A percentile compares a stretch with the other conserved stretches of the same genome.
Evolutionary conservation across 495 filamentous ascomycete species (phyloP).

Genomic region (Letharia columbiana): DNA sequence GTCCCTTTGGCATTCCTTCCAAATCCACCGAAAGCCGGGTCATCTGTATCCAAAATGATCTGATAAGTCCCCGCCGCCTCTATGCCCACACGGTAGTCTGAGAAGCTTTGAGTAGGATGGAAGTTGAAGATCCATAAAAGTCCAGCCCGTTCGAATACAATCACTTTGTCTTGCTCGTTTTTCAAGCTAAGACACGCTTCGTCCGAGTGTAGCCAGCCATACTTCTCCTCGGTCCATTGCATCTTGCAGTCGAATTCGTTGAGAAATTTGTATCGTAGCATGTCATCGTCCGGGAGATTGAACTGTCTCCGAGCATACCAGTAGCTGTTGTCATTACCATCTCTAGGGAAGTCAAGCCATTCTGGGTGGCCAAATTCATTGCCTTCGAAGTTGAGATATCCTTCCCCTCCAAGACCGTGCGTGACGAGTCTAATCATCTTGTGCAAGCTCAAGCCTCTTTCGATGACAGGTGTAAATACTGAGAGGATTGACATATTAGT

Average conservation of each 20-base stretch:
- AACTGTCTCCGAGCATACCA: conserved; percentile 95
- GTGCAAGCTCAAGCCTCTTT: conserved; percentile 83
- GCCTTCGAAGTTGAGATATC: conserved; percentile 96
- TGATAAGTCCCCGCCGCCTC: conserved; percentile 78
- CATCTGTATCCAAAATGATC: conserved; percentile 79
- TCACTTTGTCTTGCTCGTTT: conserved; percentile 87
- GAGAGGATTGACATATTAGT: conserved; percentile 89
- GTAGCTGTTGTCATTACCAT: conserved; percentile 90
- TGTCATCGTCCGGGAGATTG: conserved; percentile 78
- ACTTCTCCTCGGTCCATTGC: conserved; percentile 78
- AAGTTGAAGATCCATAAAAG: conserved; percentile 96
- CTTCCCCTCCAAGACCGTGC: conserved; percentile 90
- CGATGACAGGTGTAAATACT: conserved; percentile 80
- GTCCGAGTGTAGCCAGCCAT: conserved; percentile 80
- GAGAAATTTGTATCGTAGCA: conserved; percentile 83
- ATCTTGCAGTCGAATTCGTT: conserved; percentile 92
- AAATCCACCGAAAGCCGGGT: conserved; percentile 68
- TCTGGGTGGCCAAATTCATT: conserved; percentile 99
- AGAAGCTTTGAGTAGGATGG: conserved; percentile 75
- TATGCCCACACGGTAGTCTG: conserved; percentile 87
- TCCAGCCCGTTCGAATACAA: conserved; percentile 90
- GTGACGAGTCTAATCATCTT: conserved; percentile 96
- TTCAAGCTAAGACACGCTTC: conserved; percentile 92
- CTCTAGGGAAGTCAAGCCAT: conserved; percentile 97
- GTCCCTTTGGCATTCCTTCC: conserved; percentile 66